Conservation (phyloP, 192 early-diverging fungal genomes). For the Paraglomus brasilianum region DNA sequence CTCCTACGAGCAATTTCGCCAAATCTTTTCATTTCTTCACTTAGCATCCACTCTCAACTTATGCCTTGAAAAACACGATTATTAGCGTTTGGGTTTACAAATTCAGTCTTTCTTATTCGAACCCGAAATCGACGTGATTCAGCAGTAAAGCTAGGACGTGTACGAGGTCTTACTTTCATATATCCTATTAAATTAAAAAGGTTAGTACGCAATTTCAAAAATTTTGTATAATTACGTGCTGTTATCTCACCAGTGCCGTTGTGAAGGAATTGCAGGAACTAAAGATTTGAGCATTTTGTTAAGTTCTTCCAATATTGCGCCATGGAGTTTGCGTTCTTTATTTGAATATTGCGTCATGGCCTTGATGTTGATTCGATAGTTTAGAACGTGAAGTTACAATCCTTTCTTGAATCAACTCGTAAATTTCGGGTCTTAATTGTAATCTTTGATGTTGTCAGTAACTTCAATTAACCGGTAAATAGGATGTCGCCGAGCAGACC, state of each 20-base stretch:
- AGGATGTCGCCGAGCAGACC: not conserved
- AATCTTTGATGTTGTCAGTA: not conserved
- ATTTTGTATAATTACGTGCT: conserved; percentile 1
- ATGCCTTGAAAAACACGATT: conserved; percentile 15
- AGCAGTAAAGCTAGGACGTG: conserved; percentile 3
- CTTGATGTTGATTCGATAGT: conserved; percentile 3
- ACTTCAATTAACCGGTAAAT: conserved; percentile 11
- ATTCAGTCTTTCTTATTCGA: conserved; percentile 10
- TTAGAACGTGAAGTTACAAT: not conserved
- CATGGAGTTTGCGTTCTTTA: not conserved
- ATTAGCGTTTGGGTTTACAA: not conserved
- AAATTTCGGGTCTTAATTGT: not conserved
- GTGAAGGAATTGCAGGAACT: conserved; percentile 16
- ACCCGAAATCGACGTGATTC: not conserved
- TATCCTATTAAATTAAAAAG: conserved; percentile 1
- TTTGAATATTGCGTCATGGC: not conserved
- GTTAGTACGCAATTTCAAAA: conserved; percentile 6
- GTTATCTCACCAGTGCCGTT: conserved; percentile 3
- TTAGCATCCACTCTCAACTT: not conserved
- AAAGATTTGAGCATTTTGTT: not conserved
- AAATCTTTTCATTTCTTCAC: conserved; percentile 2
- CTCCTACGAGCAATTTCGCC: not conserved
- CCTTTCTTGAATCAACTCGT: not conserved
- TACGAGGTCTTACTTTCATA: conserved; percentile 11
- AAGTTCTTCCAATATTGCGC: conserved; percentile 1